A percentile compares a stretch with the other conserved stretches of the same genome.
Evolutionary conservation across 768 basidiomycete species (phyloP).

Genomic region (Kwoniella sp.): DNA sequence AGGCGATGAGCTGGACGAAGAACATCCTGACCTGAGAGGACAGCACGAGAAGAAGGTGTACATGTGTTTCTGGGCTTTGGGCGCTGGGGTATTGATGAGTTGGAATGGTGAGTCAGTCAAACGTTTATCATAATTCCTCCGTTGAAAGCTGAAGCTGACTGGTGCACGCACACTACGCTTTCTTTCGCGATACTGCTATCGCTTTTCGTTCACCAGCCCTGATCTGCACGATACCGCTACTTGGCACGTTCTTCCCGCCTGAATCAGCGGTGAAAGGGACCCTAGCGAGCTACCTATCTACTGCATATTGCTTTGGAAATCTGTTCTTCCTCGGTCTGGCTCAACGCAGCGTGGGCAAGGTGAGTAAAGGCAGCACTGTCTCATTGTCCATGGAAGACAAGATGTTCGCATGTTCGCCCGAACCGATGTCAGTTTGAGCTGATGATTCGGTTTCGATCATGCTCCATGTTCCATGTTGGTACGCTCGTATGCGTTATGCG

Average conservation of each 20-base stretch:
- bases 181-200: too few species aligned
- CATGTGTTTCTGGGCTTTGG: conserved; percentile 61
- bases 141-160: too few species aligned
- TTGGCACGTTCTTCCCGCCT: conserved; percentile 66
- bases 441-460: too few species aligned
- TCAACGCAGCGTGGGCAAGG: conserved; percentile 60
- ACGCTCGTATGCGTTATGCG: background rate
- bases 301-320: conserved; percentile 65
- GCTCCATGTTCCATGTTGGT: too few species aligned
- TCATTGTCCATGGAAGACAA: background rate
- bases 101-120: conserved; percentile 74
- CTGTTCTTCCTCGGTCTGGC: conserved; percentile 69
- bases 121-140: too few species aligned
- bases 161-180: too few species aligned
- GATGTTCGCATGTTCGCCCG: too few species aligned
- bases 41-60: conserved; percentile 34
- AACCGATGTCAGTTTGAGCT: too few species aligned
- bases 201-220: too few species aligned
- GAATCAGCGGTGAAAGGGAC: conserved; percentile 64
- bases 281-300: conserved; percentile 70
- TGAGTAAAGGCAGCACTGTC: background rate
- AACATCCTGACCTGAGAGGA: conserved; percentile 1
- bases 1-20: conserved; percentile 25
- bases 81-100: conserved; percentile 75
- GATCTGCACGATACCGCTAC: conserved; percentile 83